Evolutionary conservation across 768 basidiomycete species (phyloP).

Genomic region (Strobilomyces confusus): DNA sequence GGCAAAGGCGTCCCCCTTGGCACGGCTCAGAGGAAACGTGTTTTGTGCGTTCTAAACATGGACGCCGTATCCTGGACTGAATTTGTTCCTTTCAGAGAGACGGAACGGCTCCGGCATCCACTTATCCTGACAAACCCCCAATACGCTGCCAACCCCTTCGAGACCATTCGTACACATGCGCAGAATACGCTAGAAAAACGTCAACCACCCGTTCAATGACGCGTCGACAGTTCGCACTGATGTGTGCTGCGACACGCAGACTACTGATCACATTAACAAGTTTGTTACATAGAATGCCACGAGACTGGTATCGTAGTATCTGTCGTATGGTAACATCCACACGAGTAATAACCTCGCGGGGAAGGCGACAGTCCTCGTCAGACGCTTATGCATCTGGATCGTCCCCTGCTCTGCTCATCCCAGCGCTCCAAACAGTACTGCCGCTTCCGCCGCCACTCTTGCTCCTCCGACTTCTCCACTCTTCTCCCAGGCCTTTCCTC

Average conservation of each 20-base stretch:
- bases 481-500: constrained; percentile 40
- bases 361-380: background rate
- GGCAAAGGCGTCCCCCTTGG: constrained; percentile 57
- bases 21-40: constrained; percentile 60
- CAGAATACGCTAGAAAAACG: constrained; percentile 71
- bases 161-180: constrained; percentile 75
- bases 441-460: constrained; percentile 60
- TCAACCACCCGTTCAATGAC: background rate
- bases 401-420: constrained; percentile 64
- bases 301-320: constrained; percentile 20
- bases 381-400: constrained; percentile 32
- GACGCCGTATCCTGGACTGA: background rate
- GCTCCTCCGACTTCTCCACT: constrained; percentile 54
- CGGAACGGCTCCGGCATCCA: constrained; percentile 67
- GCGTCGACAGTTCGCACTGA: too few relatives aligned
- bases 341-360: constrained; percentile 11
- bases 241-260: too few relatives aligned
- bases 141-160: constrained; percentile 67
- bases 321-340: constrained; percentile 22
- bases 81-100: constrained; percentile 40
- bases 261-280: constrained; percentile 16
- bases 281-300: constrained; percentile 19
- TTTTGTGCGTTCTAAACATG: constrained; percentile 49
- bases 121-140: constrained; percentile 62
- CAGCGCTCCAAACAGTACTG: constrained; percentile 86